Percentiles rank a stretch among this genome's conserved stretches.
phyloP scores from a whole-genome alignment of 202 grass and related monocot species.

The Eragrostis tef region DNA sequence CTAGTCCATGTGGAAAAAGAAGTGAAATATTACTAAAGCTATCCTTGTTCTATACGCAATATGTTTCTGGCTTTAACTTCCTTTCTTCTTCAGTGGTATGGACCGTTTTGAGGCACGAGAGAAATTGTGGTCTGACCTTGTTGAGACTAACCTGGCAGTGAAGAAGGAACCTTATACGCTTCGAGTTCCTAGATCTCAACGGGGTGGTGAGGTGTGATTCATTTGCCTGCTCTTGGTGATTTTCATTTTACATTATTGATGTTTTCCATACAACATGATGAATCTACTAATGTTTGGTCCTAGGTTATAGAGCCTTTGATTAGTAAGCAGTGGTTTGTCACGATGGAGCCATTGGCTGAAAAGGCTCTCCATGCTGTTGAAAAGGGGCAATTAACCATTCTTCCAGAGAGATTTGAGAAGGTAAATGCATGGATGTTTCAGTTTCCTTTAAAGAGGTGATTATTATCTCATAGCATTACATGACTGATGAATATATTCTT shows the following conservation, averaged over 20 bases:
- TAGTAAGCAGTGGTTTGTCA: constrained; percentile 99
- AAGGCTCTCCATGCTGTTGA: constrained; percentile 87
- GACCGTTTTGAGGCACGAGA: constrained; percentile 93
- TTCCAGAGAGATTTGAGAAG: constrained; percentile 98
- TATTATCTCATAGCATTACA: constrained; percentile 24
- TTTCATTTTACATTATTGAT: constrained; percentile 21
- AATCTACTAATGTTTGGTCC: constrained; percentile 45
- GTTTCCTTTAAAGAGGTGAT: neutral
- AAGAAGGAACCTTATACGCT: constrained; percentile 92
- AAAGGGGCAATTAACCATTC: constrained; percentile 81
- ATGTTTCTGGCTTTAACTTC: constrained; percentile 35
- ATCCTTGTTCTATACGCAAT: constrained; percentile 22
- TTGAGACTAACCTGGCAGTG: constrained; percentile 81
- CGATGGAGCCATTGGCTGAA: constrained; percentile 93
- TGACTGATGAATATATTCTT: neutral
- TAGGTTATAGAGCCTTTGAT: constrained; percentile 97
- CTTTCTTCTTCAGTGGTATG: constrained; percentile 71
- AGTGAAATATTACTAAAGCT: neutral
- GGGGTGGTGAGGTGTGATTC: constrained; percentile 89
- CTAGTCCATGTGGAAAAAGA: neutral
- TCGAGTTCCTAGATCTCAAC: constrained; percentile 96
- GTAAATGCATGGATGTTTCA: constrained; percentile 54
- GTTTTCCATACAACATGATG: constrained; percentile 27
- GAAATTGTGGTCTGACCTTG: constrained; percentile 94
- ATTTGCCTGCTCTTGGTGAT: constrained; percentile 48